Conservation (phyloP, 768 basidiomycete species). For the Amanita fuliginea region DNA sequence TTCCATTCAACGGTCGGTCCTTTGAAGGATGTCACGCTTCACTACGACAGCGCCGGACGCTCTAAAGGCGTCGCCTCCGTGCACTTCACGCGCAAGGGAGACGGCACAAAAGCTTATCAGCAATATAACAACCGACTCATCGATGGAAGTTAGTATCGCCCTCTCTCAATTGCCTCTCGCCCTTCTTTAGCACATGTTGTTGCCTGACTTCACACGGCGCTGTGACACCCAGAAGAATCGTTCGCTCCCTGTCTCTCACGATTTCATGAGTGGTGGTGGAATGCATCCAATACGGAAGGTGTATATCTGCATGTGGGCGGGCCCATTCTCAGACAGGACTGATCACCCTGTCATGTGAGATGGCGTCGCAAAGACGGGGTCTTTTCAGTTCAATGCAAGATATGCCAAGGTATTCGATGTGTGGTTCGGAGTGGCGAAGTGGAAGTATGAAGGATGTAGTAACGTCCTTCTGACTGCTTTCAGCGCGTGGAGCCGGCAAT, state of each 20-base stretch:
- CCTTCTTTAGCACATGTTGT: conserved; percentile 17
- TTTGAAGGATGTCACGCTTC: conserved; percentile 71
- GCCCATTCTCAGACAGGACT: conserved; percentile 17
- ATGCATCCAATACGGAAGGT: conserved; percentile 1
- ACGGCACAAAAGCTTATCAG: conserved; percentile 84
- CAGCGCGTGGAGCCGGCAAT: conserved; percentile 11
- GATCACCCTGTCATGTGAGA: conserved; percentile 26
- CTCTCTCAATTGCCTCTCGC: conserved; percentile 31
- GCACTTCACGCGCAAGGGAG: conserved; percentile 75
- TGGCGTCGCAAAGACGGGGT: conserved; percentile 2
- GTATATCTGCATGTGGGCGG: background rate
- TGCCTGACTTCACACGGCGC: conserved; percentile 14
- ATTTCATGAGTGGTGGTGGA: background rate
- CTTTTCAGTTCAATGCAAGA: background rate
- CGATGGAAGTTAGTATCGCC: conserved; percentile 99
- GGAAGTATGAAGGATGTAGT: conserved; percentile 12
- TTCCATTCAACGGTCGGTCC: conserved; percentile 88
- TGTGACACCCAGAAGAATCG: conserved; percentile 21
- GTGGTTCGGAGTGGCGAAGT: conserved; percentile 7
- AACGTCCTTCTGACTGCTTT: conserved; percentile 18
- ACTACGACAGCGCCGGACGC: conserved; percentile 75
- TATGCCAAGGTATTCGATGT: conserved; percentile 2
- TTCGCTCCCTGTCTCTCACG: conserved; percentile 35
- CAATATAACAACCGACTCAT: conserved; percentile 98
- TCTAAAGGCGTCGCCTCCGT: conserved; percentile 89